Percentiles rank a stretch among this genome's conserved stretches.
These are phyloP conservation scores for Chalara sp. DNA, from an alignment of 2,329 filamentous ascomycete genomes.

Conservation along the genomic window DNA sequence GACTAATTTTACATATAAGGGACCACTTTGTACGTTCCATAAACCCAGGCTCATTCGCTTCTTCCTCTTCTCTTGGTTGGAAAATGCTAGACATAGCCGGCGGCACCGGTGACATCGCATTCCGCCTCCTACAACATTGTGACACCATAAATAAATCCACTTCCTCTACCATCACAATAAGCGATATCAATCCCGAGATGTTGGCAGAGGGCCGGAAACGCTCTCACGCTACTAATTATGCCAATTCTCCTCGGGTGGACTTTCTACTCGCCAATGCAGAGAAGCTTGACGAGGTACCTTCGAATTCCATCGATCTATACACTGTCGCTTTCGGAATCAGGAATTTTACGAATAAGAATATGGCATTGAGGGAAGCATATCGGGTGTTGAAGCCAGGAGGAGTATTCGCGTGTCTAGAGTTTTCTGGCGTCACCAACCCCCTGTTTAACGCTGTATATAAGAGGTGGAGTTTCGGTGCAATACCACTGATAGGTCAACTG, in stretches of 20 bases:
- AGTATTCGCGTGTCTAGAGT: conserved; percentile 94
- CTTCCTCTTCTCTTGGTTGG: conserved; percentile 46
- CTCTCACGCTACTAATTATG: conserved; percentile 47
- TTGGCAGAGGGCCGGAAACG: conserved; percentile 80
- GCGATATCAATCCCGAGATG: conserved; percentile 96
- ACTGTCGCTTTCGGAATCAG: conserved; percentile 96
- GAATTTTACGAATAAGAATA: conserved; percentile 90
- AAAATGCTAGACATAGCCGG: conserved; percentile 92
- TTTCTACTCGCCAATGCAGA: conserved; percentile 94
- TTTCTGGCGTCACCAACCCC: conserved; percentile 69
- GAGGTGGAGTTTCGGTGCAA: conserved; percentile 90
- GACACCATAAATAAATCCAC: conserved; percentile 74
- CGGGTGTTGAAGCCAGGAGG: conserved; percentile 90
- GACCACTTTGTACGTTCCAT: conserved; percentile 91
- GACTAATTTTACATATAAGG: conserved; percentile 27
- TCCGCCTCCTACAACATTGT: conserved; percentile 87
- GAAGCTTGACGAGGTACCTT: conserved; percentile 57
- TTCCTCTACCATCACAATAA: conserved; percentile 78
- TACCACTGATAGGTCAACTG: conserved; percentile 90
- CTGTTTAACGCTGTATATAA: conserved; percentile 85
- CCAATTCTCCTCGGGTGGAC: conserved; percentile 50
- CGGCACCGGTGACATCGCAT: conserved; percentile 95
- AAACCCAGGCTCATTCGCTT: conserved; percentile 52
- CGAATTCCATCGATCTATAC: conserved; percentile 81
- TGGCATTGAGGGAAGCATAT: conserved; percentile 74